phyloP scores from a whole-genome alignment of 208 protist species.

The Crithidia expoeki region DNA sequence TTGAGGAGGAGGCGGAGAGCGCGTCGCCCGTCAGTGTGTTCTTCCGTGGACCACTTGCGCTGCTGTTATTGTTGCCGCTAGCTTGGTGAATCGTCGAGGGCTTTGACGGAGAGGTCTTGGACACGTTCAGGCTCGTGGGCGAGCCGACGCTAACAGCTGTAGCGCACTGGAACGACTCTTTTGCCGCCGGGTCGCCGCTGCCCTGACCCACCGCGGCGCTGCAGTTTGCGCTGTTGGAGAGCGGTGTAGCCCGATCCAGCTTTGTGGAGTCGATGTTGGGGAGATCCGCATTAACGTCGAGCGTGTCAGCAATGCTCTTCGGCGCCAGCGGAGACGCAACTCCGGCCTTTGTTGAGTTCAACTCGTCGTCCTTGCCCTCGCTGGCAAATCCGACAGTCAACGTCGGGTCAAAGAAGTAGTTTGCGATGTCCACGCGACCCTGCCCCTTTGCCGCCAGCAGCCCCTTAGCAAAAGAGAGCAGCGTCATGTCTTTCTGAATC shows the following conservation, averaged over 20 bases:
- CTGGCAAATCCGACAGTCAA: conserved; percentile 27
- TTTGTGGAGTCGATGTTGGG: background rate
- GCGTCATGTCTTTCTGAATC: conserved; percentile 48
- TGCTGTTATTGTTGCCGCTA: conserved; percentile 7
- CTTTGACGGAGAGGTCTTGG: conserved; percentile 6
- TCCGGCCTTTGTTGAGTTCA: background rate
- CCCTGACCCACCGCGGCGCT: background rate
- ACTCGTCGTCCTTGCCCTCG: conserved; percentile 10
- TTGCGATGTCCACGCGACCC: conserved; percentile 28
- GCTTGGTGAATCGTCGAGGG: background rate
- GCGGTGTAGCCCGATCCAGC: background rate
- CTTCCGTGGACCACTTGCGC: background rate
- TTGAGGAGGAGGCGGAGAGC: conserved; percentile 4
- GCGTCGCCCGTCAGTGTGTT: background rate
- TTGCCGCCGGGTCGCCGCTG: background rate
- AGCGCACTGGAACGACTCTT: conserved; percentile 3
- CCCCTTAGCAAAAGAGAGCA: conserved; percentile 34
- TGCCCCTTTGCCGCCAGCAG: conserved; percentile 23
- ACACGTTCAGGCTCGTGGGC: background rate
- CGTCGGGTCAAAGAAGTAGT: conserved; percentile 45
- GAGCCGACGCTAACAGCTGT: background rate
- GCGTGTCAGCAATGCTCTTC: conserved; percentile 11
- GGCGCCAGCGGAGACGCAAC: conserved; percentile 9
- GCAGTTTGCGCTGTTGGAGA: conserved; percentile 1
- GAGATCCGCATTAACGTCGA: background rate